Percentiles rank a stretch among this genome's conserved stretches.
Conservation (phyloP, 139 green algal genomes). For the Tetraselmis chui region DNA sequence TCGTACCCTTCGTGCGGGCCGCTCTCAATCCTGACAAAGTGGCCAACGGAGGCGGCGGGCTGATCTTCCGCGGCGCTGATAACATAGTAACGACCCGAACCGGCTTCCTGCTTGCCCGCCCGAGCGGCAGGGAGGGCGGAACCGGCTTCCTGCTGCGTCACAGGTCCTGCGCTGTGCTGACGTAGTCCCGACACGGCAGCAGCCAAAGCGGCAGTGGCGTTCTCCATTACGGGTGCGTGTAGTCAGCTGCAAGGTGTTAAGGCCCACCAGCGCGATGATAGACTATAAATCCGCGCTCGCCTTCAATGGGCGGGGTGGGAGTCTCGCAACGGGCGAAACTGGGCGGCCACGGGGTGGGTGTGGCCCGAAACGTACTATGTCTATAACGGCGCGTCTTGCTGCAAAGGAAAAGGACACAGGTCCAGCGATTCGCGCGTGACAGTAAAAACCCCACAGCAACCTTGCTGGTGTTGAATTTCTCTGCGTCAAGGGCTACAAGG, state of each 20-base stretch:
- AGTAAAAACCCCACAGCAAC: no score
- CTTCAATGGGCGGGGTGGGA: no score
- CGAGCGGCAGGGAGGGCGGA: background rate
- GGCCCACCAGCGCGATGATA: no score
- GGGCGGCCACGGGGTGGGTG: background rate
- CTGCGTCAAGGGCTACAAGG: no score
- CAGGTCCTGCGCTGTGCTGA: background rate
- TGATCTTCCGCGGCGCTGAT: background rate
- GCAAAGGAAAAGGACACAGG: background rate
- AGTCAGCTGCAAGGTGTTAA: background rate
- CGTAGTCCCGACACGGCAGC: background rate
- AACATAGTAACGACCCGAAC: background rate
- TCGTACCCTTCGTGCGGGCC: background rate
- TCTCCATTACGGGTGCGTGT: background rate
- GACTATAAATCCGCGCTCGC: no score
- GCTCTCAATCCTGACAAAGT: background rate
- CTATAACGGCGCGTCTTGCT: background rate
- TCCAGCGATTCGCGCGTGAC: background rate
- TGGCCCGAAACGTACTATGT: background rate
- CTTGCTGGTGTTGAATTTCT: no score
- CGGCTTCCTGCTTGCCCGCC: background rate
- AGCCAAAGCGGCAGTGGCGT: background rate
- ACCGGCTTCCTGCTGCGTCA: background rate
- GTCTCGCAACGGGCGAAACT: background rate
- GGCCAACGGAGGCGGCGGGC: background rate